phyloP scores from a whole-genome alignment of 495 filamentous ascomycete genomes.

The Lasiosphaeria miniovina region DNA sequence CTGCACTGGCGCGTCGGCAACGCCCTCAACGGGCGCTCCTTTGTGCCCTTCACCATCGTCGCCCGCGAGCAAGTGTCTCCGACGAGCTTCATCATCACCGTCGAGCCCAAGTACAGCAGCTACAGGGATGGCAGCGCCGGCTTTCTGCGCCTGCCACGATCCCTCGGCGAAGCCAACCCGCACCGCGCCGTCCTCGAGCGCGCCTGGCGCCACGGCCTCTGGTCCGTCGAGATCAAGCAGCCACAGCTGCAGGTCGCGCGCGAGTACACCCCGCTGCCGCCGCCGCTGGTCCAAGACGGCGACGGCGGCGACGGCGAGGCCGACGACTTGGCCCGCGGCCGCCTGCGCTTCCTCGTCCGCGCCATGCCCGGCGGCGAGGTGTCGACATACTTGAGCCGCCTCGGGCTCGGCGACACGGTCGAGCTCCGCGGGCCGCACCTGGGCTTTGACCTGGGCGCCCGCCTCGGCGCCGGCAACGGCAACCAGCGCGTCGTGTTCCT shows the following conservation, averaged over 20 bases:
- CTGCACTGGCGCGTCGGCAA: not conserved
- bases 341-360: slow-evolving; percentile 50
- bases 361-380: slow-evolving; percentile 44
- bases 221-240: slow-evolving; percentile 91
- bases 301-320: slow-evolving; percentile 44
- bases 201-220: slow-evolving; percentile 56
- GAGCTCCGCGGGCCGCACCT: slow-evolving; percentile 75
- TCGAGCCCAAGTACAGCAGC: slow-evolving; percentile 40
- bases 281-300: slow-evolving; percentile 25
- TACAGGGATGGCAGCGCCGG: no score
- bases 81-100: slow-evolving; percentile 71
- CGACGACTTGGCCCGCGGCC: slow-evolving; percentile 44
- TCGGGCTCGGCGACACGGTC: slow-evolving; percentile 58
- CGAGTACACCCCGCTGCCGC: slow-evolving; percentile 83
- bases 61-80: slow-evolving; percentile 66
- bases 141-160: not conserved
- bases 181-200: slow-evolving; percentile 5
- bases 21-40: slow-evolving; percentile 46
- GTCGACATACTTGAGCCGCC: slow-evolving; percentile 65
- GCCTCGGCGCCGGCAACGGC: slow-evolving; percentile 34
- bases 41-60: slow-evolving; percentile 63
- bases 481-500: slow-evolving; percentile 64
- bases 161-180: not conserved
- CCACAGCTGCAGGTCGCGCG: slow-evolving; percentile 86
- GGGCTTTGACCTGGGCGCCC: slow-evolving; percentile 59